Percentiles rank a stretch among this genome's conserved stretches.
Conservation (phyloP, 306 rosid genomes). For the Dryas alaskensis region DNA sequence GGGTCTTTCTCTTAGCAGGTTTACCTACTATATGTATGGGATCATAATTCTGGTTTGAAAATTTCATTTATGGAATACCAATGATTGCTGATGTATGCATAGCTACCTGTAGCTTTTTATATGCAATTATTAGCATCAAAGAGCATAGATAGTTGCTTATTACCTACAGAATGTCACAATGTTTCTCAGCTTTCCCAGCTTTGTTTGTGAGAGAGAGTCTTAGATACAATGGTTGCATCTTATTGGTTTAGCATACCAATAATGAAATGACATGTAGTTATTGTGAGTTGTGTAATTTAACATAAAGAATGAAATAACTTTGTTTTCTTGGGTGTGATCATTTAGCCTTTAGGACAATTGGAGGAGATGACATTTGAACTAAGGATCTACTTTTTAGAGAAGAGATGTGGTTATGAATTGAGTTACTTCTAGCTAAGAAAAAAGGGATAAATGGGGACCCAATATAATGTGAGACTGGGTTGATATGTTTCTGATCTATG, state of each 20-base stretch:
- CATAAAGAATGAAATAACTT: neutral
- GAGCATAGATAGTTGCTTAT: neutral
- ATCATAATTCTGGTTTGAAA: conserved; percentile 9
- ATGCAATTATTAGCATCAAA: neutral
- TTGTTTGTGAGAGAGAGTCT: no score
- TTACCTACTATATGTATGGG: conserved; percentile 20
- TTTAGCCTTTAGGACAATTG: neutral
- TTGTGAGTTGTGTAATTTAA: no score
- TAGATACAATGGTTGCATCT: no score
- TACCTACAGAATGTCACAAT: neutral
- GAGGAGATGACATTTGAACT: neutral
- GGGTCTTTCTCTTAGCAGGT: conserved; percentile 25
- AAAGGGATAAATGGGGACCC: no score
- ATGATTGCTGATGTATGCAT: neutral
- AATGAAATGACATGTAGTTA: no score
- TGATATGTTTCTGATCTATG: no score
- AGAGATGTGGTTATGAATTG: neutral
- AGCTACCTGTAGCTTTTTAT: neutral
- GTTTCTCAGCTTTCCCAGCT: neutral
- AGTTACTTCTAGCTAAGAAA: no score
- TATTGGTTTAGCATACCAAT: no score
- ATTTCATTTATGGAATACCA: neutral
- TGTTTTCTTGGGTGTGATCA: neutral
- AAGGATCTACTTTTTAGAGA: neutral
- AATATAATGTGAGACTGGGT: no score